Percentiles rank a stretch among this genome's conserved stretches.
phyloP scores from a whole-genome alignment of 1,139 yeast genomes.

The Yamadazyma songkhlaensis region DNA sequence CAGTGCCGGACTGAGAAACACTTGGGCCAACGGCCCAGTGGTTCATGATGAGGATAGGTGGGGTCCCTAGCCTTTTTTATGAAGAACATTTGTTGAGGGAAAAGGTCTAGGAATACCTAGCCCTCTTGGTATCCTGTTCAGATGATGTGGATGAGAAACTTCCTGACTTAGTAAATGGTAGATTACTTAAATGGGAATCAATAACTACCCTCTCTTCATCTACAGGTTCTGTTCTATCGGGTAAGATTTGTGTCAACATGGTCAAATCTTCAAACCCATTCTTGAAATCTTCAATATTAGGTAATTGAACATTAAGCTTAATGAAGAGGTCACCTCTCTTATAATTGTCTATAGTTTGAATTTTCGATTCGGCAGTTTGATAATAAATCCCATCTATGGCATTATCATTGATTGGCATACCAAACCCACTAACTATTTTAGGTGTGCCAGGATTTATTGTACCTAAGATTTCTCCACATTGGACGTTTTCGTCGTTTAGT shows the following conservation, averaged over 20 bases:
- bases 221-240: slow-evolving; percentile 9
- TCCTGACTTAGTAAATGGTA: slow-evolving; percentile 15
- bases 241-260: slow-evolving; percentile 24
- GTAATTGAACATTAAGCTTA: slow-evolving; percentile 39
- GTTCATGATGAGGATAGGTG: too few relatives aligned
- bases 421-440: slow-evolving; percentile 48
- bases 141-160: slow-evolving; percentile 10
- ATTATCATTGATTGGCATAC: slow-evolving; percentile 62
- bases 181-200: slow-evolving; percentile 23
- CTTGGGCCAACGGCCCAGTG: too few relatives aligned
- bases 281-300: slow-evolving; percentile 27
- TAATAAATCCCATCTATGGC: slow-evolving; percentile 24
- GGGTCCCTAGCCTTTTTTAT: too few relatives aligned
- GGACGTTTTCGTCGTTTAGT: slow-evolving; percentile 25
- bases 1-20: too few relatives aligned
- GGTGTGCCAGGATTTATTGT: slow-evolving; percentile 44
- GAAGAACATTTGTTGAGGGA: too few relatives aligned
- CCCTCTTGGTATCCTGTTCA: slow-evolving; percentile 6
- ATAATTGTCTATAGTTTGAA: slow-evolving; percentile 13
- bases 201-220: slow-evolving; percentile 6
- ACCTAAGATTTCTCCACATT: slow-evolving; percentile 47
- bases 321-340: slow-evolving; percentile 40
- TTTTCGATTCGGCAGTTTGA: slow-evolving; percentile 17
- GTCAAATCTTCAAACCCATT: slow-evolving; percentile 19
- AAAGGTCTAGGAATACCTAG: too few relatives aligned